phyloP scores from a whole-genome alignment of 495 filamentous ascomycete species.

The Aspergillus sclerotioniger region DNA sequence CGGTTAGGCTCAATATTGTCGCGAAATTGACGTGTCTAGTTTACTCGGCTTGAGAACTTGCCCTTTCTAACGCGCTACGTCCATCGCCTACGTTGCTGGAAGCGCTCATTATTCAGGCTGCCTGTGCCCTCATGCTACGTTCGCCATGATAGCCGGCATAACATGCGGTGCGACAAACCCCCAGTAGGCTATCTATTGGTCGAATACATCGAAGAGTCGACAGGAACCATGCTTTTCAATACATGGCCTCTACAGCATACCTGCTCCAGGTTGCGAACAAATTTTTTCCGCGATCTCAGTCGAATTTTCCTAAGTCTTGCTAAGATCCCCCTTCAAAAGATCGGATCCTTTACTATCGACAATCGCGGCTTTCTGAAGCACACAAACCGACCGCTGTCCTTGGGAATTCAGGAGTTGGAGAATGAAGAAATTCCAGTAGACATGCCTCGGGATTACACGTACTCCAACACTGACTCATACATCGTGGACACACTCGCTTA shows the following conservation, averaged over 20 bases:
- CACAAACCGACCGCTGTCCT: slow-evolving; percentile 29
- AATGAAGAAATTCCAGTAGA: slow-evolving; percentile 35
- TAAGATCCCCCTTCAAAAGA: slow-evolving; percentile 21
- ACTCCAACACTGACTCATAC: slow-evolving; percentile 34
- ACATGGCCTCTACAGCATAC: slow-evolving; percentile 2
- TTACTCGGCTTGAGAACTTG: slow-evolving; percentile 24
- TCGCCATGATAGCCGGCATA: slow-evolving; percentile 11
- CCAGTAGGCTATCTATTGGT: slow-evolving; percentile 13
- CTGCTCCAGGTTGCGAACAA: slow-evolving; percentile 9
- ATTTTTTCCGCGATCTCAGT: slow-evolving; percentile 30
- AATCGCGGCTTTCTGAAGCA: slow-evolving; percentile 23
- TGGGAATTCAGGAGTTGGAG: slow-evolving; percentile 29
- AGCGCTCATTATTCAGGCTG: slow-evolving; percentile 21
- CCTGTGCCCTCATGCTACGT: slow-evolving; percentile 25
- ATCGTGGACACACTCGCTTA: slow-evolving; percentile 27
- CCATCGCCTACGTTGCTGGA: slow-evolving; percentile 19
- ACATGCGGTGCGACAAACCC: slow-evolving; percentile 32
- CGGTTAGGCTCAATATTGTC: neutral
- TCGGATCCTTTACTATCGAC: slow-evolving; percentile 26
- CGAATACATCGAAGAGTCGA: slow-evolving; percentile 12
- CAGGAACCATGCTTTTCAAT: slow-evolving; percentile 11
- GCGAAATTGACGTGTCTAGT: slow-evolving; percentile 18
- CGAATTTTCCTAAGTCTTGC: slow-evolving; percentile 28
- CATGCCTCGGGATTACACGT: slow-evolving; percentile 32
- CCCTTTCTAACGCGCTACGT: slow-evolving; percentile 24